Conservation (phyloP, 352 stramenopile genomes). For the Phytophthora lateralis region DNA sequence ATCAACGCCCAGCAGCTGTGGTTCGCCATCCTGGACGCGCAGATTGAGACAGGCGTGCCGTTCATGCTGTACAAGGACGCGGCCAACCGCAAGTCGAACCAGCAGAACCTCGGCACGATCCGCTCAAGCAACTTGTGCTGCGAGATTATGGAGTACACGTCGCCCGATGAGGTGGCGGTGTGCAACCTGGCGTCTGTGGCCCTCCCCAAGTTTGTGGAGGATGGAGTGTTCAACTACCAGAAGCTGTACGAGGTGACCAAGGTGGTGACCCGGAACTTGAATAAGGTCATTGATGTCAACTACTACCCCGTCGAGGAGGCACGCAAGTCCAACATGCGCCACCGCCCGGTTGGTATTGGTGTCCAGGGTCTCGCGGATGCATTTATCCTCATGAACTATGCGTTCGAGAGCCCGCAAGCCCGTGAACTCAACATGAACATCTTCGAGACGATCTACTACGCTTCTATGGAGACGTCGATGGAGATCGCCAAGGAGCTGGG, state of each 20-base stretch:
- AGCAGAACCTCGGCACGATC: slow-evolving; percentile 99
- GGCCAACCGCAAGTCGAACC: slow-evolving; percentile 99
- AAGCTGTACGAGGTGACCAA: slow-evolving; percentile 96
- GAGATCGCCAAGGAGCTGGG: slow-evolving; percentile 95
- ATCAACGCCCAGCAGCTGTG: slow-evolving; percentile 98
- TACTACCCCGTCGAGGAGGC: slow-evolving; percentile 96
- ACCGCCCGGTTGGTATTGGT: slow-evolving; percentile 98
- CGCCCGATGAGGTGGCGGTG: slow-evolving; percentile 97
- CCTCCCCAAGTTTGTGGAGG: slow-evolving; percentile 94
- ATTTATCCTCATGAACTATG: slow-evolving; percentile 97
- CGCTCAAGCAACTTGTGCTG: slow-evolving; percentile 99
- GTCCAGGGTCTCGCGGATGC: slow-evolving; percentile 98
- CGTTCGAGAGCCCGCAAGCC: slow-evolving; percentile 95
- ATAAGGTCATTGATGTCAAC: slow-evolving; percentile 99
- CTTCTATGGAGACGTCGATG: slow-evolving; percentile 95
- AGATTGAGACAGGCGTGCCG: slow-evolving; percentile 99
- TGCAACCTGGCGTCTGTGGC: slow-evolving; percentile 99
- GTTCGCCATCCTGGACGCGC: slow-evolving; percentile 98
- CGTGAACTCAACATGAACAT: slow-evolving; percentile 97
- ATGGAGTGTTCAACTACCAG: slow-evolving; percentile 94
- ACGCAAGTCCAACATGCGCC: slow-evolving; percentile 95
- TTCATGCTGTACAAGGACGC: slow-evolving; percentile 99
- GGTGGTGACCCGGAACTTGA: slow-evolving; percentile 97
- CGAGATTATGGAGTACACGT: slow-evolving; percentile 99
- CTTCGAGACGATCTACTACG: slow-evolving; percentile 99